Conservation (phyloP, 2,329 filamentous ascomycete species). For the Apiospora pterosperma region DNA sequence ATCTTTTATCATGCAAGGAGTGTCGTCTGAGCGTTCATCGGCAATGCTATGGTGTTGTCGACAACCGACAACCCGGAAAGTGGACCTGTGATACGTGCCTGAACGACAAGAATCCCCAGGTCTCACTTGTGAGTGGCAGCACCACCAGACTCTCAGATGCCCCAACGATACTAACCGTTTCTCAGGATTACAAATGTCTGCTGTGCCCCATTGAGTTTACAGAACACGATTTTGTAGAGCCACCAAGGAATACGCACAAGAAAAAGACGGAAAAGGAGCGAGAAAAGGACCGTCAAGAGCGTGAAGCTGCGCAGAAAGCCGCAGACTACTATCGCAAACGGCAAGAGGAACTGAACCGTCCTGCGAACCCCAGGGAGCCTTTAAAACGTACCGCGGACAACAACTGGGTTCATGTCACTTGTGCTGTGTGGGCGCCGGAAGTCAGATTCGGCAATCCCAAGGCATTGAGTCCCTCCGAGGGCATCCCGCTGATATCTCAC, state of each 20-base stretch:
- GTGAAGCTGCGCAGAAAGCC: constrained; percentile 75
- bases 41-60: constrained; percentile 82
- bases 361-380: constrained; percentile 80
- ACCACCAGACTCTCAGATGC: not conserved
- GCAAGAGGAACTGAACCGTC: constrained; percentile 81
- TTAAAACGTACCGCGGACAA: constrained; percentile 93
- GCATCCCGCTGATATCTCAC: constrained; percentile 77
- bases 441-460: constrained; percentile 87
- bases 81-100: constrained; percentile 96
- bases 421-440: constrained; percentile 87
- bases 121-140: constrained; percentile 71
- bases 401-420: constrained; percentile 97
- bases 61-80: constrained; percentile 67
- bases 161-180: constrained; percentile 19
- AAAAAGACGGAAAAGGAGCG: constrained; percentile 86
- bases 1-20: constrained; percentile 73
- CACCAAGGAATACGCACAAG: constrained; percentile 77
- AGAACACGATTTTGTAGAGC: constrained; percentile 79
- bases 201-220: constrained; percentile 82
- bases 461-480: constrained; percentile 81
- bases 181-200: constrained; percentile 82
- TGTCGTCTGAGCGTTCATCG: constrained; percentile 91
- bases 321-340: constrained; percentile 79
- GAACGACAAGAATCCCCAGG: constrained; percentile 87
- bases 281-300: constrained; percentile 82